Base-by-base conservation (phyloP, 495 filamentous ascomycete genomes). In the Hyaloscypha finlandica region DNA sequence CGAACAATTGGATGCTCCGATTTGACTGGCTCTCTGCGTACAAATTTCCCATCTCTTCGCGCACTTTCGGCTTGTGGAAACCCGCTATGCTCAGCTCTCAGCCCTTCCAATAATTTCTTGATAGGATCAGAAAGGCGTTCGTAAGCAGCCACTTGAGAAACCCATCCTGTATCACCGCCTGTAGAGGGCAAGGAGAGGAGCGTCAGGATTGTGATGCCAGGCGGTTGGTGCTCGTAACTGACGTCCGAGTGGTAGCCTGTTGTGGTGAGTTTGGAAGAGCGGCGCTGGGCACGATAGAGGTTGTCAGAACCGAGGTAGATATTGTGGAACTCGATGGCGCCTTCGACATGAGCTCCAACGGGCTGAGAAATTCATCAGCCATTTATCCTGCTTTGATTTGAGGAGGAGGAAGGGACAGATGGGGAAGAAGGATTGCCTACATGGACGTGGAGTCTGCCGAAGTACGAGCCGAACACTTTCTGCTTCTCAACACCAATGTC, bases 131-230 rank as follows among this genome's bases (percentile, higher is more conserved):
- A 86, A 12, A 90, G 76, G 0, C 85, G 81, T 37, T 80, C 75
- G 70, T 88, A 90, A 0, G 87, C 87, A 67, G 81, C 83, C 0
- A 79, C 85, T 77, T 84, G 82, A 66, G 87, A 84, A 30, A 71
- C 82, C 71, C 89, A 89, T 14, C 88, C 76, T 0, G 88, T 91
- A 68, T 91, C 88, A 8, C 88, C 88, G 5, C 88, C 88, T 6
- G 78, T 76, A 19, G 63, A 65, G 3, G 88, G 88, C 14, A 81
- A 82, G 39, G 89, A 86, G 9, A 90, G 81, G 4, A 86, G 71
- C 62, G 88, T 89, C 30, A 91, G 70, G 75, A 91, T 89, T 0
- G 87, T 89, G 2, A 86, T 88, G 11, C 85, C 87, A 0, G 88
- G 87, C 6, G 88, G 85, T 74, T 90, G 87, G 59, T 84, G 79